Conservation (phyloP, 2,329 filamentous ascomycete species). For the Venturia oleaginea region DNA sequence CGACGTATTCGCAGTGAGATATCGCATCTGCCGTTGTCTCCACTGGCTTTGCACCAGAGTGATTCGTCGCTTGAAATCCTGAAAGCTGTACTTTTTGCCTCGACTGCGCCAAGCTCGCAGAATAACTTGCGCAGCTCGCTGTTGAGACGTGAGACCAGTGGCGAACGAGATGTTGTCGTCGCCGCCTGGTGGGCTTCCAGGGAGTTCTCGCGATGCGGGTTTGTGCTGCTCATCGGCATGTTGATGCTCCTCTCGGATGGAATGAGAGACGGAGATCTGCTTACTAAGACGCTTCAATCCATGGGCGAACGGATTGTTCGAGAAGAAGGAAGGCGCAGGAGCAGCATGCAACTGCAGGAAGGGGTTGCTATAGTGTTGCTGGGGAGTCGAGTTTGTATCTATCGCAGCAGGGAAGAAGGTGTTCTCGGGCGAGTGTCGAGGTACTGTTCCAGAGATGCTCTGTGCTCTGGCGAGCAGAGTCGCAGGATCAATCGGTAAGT, state of each 20-base stretch:
- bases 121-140: conserved; percentile 26
- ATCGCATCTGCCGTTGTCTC: conserved; percentile 17
- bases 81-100: conserved; percentile 22
- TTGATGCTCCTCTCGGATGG: conserved; percentile 8
- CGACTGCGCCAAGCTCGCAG: conserved; percentile 28
- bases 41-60: conserved; percentile 30
- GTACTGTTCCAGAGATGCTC: conserved; percentile 9
- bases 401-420: background rate
- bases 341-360: conserved; percentile 4
- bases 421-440: conserved; percentile 2
- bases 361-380: conserved; percentile 5
- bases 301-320: conserved; percentile 3
- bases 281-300: background rate
- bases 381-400: background rate
- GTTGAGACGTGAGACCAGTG: conserved; percentile 15
- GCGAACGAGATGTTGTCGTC: conserved; percentile 16
- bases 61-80: conserved; percentile 31
- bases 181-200: background rate
- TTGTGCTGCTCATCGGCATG: background rate
- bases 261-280: background rate
- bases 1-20: background rate
- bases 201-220: background rate
- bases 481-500: background rate
- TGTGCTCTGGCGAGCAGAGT: background rate
- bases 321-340: background rate